These are phyloP conservation scores for Solanum ossicruentum DNA, from an alignment of 257 asterid species.

Conservation along the genomic window DNA sequence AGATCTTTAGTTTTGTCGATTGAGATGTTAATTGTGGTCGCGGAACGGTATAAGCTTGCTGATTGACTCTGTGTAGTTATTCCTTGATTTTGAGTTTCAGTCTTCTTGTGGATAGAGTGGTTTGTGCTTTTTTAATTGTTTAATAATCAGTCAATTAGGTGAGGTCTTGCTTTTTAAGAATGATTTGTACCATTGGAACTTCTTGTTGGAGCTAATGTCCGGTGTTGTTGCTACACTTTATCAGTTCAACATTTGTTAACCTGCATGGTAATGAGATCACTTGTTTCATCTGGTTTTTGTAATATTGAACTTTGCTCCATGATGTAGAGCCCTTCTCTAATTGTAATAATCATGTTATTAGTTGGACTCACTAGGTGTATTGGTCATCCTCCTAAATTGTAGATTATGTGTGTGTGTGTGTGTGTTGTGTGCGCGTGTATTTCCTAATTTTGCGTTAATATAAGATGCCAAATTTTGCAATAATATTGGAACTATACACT, in stretches of 20 bases:
- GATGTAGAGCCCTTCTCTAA: not conserved
- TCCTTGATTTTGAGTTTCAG: not conserved
- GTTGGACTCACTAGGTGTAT: not conserved
- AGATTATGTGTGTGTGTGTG: not conserved
- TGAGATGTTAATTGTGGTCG: not conserved
- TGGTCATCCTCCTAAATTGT: not conserved
- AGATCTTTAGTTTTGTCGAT: not conserved
- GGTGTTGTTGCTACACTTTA: not conserved
- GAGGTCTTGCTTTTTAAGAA: not conserved
- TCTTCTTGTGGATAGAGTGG: not conserved
- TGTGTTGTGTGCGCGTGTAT: not conserved
- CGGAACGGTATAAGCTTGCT: fast-evolving
- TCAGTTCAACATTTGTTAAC: not conserved
- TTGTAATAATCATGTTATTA: not conserved
- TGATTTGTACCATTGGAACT: not conserved
- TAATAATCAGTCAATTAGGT: not conserved
- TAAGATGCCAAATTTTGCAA: not conserved
- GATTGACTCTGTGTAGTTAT: not conserved
- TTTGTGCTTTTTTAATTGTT: not conserved
- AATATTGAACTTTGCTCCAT: not conserved
- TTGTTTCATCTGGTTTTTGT: not conserved
- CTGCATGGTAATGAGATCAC: not conserved
- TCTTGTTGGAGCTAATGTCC: not conserved
- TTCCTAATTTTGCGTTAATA: not conserved
- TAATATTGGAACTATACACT: not conserved